Base-by-base conservation (phyloP, 2,329 filamentous ascomycete genomes). In the Alternaria sp. region DNA sequence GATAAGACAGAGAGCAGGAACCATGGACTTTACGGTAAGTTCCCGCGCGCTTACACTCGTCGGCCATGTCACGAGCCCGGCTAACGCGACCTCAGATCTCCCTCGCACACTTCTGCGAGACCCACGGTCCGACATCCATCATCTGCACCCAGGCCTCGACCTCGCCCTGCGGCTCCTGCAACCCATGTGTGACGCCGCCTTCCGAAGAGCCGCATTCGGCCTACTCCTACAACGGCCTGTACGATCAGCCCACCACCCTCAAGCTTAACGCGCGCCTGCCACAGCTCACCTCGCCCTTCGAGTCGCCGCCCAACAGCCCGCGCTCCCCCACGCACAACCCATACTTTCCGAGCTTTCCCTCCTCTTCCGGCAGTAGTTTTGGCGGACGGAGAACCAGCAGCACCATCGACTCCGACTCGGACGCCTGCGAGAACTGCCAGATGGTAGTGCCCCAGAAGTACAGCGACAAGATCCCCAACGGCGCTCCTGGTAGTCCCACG, bases 81-180 rank as follows among this genome's bases (percentile, higher is more conserved):
- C 55, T 56, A 63, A 62, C 28, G 47, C 57, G 60, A 57, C 19
- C 23, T 36, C 71, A 88, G 86, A 84, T 88, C 74, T 88, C 86
- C 72, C 83, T 88, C 67, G 87, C 86, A 67, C 86, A 88, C 80
- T 88, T 88, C 77, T 88, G 86, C 79, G 86, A 88, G 80, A 81
- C 86, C 77, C 86, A 88, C 83, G 86, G 86, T 75, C 86, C 86
- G 17, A 88, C 86, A 56, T 87, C 85, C 60, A 87, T 88, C 76
- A 85, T 88, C 67, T 88, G 86, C 77, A 88, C 86, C 62, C 86
- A 88, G 75, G 84, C 87, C 67, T 80, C 85, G 52, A 85, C 85
- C 13, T 81, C 86, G 61, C 81, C 85, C 59, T 88, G 86, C 72
- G 76, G 80, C 50, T 83, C 85, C 72, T 88, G 86, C 75, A 82